Evolutionary conservation across 106 monocot species (phyloP).

Genomic region (Acanthochlamys bracteata): DNA sequence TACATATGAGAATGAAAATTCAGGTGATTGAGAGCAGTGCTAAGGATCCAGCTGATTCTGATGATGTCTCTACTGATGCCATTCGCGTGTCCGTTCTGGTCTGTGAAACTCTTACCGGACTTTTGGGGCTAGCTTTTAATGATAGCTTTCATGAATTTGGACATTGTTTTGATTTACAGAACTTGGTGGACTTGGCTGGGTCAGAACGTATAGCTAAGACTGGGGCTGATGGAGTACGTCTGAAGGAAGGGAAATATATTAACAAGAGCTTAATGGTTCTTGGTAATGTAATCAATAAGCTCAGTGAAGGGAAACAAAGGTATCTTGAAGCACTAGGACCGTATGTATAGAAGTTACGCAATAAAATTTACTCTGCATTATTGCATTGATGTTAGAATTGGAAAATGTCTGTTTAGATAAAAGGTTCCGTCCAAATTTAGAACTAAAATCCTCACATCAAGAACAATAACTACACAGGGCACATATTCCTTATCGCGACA

Average conservation of each 20-base stretch:
- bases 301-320: slow-evolving; percentile 88
- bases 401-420: too few species aligned
- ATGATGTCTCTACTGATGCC: slow-evolving; percentile 52
- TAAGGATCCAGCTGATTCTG: slow-evolving; percentile 30
- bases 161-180: slow-evolving; percentile 28
- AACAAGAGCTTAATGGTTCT: slow-evolving; percentile 96
- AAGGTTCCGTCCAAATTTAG: too few species aligned
- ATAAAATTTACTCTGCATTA: too few species aligned
- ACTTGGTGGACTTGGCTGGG: slow-evolving; percentile 92
- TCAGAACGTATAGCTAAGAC: slow-evolving; percentile 94
- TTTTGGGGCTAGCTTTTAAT: too few species aligned
- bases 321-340: slow-evolving; percentile 7
- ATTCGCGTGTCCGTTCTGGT: slow-evolving; percentile 93
- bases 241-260: slow-evolving; percentile 96
- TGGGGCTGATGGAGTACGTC: slow-evolving; percentile 83
- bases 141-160: too few species aligned
- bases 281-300: slow-evolving; percentile 94
- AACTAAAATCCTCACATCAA: too few species aligned
- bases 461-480: slow-evolving; percentile 22
- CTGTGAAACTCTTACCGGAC: slow-evolving; percentile 11
- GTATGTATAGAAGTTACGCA: too few species aligned
- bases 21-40: slow-evolving; percentile 94
- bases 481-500: slow-evolving; percentile 94
- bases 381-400: too few species aligned
- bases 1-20: background rate